Base-by-base conservation (phyloP, 148 eudicot genomes). In the Silene conica region DNA sequence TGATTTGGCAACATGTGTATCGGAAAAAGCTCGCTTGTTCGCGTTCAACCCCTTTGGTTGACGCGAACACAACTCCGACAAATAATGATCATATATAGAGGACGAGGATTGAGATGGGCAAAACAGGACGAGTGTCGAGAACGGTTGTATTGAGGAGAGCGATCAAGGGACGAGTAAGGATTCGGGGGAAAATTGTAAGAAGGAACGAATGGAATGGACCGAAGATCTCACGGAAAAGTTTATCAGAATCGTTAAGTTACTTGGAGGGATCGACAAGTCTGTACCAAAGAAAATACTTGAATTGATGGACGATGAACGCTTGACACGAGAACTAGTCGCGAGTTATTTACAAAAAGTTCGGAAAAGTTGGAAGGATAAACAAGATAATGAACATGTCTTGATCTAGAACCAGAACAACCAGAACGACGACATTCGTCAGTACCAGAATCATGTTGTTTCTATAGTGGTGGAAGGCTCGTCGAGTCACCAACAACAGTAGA, bases 331-430 rank as follows among this genome's bases (percentile, higher is more conserved):
- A 45, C 57, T 74, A 9, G 67, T 82, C 4, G 81, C 82, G 0
- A 78, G 84, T 25, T 82, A 82, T 50, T 48, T 82, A 12, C 84
- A 82, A 52, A 82, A 78, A 46, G 43, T 46, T 28, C 70, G 84
- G 25, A 75, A 78, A 16, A 8, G 6, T 2, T 1, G 63, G 4
- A 77, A 69, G 74, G 34, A 64, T 34, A 54, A 62, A 0, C 43
- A 31, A 64, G 15, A 5, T 15, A 26, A 5, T 31, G 34, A 31
- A 31, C 34, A 31, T n/a, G n/a, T n/a, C n/a, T n/a, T n/a, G n/a
- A n/a, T n/a, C n/a, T n/a, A n/a, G n/a, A n/a, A n/a, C n/a, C n/a
- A n/a, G n/a, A n/a, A n/a, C n/a, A n/a, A n/a, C n/a, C n/a, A n/a
- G n/a, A n/a, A n/a, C n/a, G n/a, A n/a, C n/a, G n/a, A n/a, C n/a